Percentiles rank a stretch among this genome's conserved stretches.
Conservation (phyloP, 805 yeast species). For the Ogataea degrootiae region DNA sequence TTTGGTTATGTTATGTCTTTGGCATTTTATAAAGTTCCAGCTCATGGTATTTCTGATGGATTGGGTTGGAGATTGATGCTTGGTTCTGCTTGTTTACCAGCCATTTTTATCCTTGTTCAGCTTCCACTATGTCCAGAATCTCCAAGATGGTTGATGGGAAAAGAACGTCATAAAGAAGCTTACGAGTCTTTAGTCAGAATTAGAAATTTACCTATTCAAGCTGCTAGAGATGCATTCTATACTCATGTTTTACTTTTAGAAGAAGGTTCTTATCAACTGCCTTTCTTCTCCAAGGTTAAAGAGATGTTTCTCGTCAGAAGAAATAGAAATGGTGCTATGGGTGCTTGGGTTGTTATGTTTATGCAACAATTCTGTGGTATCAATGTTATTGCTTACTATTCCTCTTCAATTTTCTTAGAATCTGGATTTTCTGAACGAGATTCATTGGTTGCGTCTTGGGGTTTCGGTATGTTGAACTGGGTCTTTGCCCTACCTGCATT, state of each 20-base stretch:
- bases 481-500: constrained; percentile 81
- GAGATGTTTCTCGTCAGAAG: constrained; percentile 70
- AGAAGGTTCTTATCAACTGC: constrained; percentile 47
- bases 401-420: constrained; percentile 67
- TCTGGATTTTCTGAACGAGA: constrained; percentile 59
- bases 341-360: constrained; percentile 78
- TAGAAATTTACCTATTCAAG: constrained; percentile 49
- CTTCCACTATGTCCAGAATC: constrained; percentile 70
- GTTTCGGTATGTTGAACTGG: constrained; percentile 79
- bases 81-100: constrained; percentile 65
- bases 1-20: constrained; percentile 63
- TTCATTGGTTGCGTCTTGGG: constrained; percentile 78
- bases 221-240: constrained; percentile 69
- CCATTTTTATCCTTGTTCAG: constrained; percentile 53
- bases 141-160: constrained; percentile 76
- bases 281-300: constrained; percentile 42
- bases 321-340: constrained; percentile 78
- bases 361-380: constrained; percentile 92
- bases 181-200: constrained; percentile 45
- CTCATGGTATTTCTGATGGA: constrained; percentile 41
- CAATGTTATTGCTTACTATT: constrained; percentile 82
- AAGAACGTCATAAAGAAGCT: constrained; percentile 56
- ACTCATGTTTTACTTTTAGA: constrained; percentile 61
- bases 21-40: constrained; percentile 55
- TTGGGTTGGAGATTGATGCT: constrained; percentile 70